Evolutionary conservation across 2,329 filamentous ascomycete genomes (phyloP), one percentile per base, ranked within the genome.

Genomic region (Pseudogymnoascus sp.): DNA sequence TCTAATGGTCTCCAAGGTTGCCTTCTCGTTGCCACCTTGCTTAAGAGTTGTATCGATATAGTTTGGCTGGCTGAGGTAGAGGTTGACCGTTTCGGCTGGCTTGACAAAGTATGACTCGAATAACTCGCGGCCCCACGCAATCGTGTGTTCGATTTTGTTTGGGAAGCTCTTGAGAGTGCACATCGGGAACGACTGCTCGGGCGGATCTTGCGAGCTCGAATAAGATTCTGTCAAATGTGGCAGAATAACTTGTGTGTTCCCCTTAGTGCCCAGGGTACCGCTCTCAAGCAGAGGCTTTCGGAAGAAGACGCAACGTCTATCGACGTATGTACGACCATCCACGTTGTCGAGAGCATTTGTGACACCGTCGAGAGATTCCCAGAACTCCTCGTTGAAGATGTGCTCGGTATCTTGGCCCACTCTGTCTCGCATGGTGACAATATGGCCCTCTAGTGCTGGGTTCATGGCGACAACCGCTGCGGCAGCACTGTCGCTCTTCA

Each of bases 111-210:
- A 91, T 28, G 88, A 88, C 78, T 97, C 92, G 77, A 99, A 99
- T 67, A 96, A 84, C 75, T 97, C 95, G 71, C 96, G 91, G 40
- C 93, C 88, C 95, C 95, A 99, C 2, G 95, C 95, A 74, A 99
- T 99, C 0, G 95, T 97, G 76, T 99, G 95, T 78, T 99, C 93
- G 71, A 99, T 99, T 71, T 89, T 89, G 81, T 99, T 99, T 64
- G 95, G 95, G 81, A 99, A 99, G 76, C 93, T 97, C 72, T 91
- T 87, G 65, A 99, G 83, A 4, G 95, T 97, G 76, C 95, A 99
- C 93, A 97, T 97, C 0, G 95, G 95, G 83, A 99, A 97, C 0
- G 95, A 96, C 79, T 97, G 92, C 81, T 99, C 96, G 0, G 95
- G 95, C 1, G 95, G 95, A 74, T 99, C 96, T 74, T 97, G 93